Evolutionary conservation across 805 yeast genomes (phyloP).

Genomic region (Wickerhamiella sorbophila): DNA sequence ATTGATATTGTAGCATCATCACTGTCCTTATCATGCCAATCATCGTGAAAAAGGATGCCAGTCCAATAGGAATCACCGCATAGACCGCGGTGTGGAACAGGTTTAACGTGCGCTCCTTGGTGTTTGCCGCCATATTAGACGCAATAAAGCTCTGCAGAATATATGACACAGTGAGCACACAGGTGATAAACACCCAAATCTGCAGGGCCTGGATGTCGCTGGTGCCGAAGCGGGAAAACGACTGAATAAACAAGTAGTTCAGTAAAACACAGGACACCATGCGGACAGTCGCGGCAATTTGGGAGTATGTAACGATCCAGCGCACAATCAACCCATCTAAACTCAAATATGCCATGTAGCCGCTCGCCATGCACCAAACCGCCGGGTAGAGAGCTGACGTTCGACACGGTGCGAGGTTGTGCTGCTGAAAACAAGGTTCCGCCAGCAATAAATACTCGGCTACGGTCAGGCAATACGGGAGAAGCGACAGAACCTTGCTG

Average conservation of each 20-base stretch:
- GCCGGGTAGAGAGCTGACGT: slow-evolving; percentile 16
- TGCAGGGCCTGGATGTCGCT: slow-evolving; percentile 60
- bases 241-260: slow-evolving; percentile 53
- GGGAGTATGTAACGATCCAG: slow-evolving; percentile 81
- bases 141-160: slow-evolving; percentile 82
- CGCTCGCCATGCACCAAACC: slow-evolving; percentile 85
- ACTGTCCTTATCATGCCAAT: slow-evolving; percentile 63
- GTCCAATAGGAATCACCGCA: slow-evolving; percentile 96
- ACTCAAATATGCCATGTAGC: slow-evolving; percentile 68
- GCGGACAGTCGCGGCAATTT: slow-evolving; percentile 75
- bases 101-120: slow-evolving; percentile 52
- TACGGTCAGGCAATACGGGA: slow-evolving; percentile 47
- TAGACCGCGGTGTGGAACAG: slow-evolving; percentile 80
- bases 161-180: slow-evolving; percentile 64
- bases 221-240: slow-evolving; percentile 52
- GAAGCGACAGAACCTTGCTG: slow-evolving; percentile 45
- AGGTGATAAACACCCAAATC: slow-evolving; percentile 84
- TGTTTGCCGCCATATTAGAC: slow-evolving; percentile 32
- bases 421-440: slow-evolving; percentile 13
- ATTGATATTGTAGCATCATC: slow-evolving; percentile 45
- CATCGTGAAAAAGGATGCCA: slow-evolving; percentile 90
- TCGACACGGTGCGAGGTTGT: slow-evolving; percentile 9
- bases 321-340: slow-evolving; percentile 82
- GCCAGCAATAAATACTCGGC: slow-evolving; percentile 26
- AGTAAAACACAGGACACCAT: slow-evolving; percentile 72